Conservation (phyloP, 2,329 filamentous ascomycete species). For the Stemphylium vesicarium region DNA sequence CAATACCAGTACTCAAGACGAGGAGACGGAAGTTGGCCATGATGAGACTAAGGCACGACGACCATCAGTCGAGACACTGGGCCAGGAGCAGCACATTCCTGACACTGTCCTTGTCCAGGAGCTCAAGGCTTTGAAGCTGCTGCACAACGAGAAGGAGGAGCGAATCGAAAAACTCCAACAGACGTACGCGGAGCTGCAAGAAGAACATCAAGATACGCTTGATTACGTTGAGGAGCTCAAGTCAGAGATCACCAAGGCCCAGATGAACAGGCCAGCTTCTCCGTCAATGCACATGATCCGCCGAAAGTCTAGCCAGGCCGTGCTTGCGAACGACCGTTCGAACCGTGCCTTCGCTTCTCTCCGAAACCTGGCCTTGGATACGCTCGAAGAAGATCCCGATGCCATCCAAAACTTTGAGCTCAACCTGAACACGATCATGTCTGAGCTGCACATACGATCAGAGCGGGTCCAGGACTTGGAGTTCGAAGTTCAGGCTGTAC, state of each 20-base stretch:
- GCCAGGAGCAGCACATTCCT: slow-evolving; percentile 18
- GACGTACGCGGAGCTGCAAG: slow-evolving; percentile 83
- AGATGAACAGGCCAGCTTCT: slow-evolving; percentile 66
- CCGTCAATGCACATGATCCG: slow-evolving; percentile 80
- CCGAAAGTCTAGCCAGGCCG: slow-evolving; percentile 88
- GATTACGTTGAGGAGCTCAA: slow-evolving; percentile 91
- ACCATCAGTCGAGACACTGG: slow-evolving; percentile 28
- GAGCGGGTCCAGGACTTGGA: slow-evolving; percentile 92
- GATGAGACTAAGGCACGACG: slow-evolving; percentile 62
- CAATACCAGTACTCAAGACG: slow-evolving; percentile 40
- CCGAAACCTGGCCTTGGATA: slow-evolving; percentile 84
- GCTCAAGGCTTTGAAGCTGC: slow-evolving; percentile 70
- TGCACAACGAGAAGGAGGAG: slow-evolving; percentile 78
- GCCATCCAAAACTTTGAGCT: slow-evolving; percentile 91
- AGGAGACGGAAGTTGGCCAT: slow-evolving; percentile 61
- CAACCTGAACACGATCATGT: slow-evolving; percentile 89
- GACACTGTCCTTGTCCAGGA: slow-evolving; percentile 58
- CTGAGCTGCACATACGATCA: slow-evolving; percentile 84
- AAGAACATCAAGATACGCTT: slow-evolving; percentile 79
- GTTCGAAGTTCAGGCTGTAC: slow-evolving; percentile 78
- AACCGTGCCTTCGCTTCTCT: slow-evolving; percentile 90
- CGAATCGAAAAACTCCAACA: slow-evolving; percentile 74
- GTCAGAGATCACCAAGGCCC: slow-evolving; percentile 81
- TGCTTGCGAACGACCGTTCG: slow-evolving; percentile 86
- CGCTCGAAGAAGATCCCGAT: slow-evolving; percentile 82